Evolutionary conservation across 768 basidiomycete genomes (phyloP).

Genomic region (Baorangia bicolor): DNA sequence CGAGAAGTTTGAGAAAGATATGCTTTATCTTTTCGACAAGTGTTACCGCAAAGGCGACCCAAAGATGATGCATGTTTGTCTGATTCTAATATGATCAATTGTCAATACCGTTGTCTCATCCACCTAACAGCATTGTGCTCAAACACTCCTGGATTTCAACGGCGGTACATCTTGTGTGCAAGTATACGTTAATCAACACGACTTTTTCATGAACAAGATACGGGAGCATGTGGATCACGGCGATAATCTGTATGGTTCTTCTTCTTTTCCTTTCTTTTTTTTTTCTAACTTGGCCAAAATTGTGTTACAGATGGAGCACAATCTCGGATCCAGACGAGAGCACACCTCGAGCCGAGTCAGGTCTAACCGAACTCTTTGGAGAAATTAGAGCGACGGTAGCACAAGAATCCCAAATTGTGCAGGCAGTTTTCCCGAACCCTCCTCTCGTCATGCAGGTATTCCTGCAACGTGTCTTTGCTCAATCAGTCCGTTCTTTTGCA

Average conservation of each 20-base stretch:
- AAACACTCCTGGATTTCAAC: conserved; percentile 96
- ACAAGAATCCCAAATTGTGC: conserved; percentile 96
- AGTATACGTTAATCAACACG: conserved; percentile 99
- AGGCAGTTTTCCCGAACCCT: conserved; percentile 97
- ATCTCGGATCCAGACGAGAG: conserved; percentile 77
- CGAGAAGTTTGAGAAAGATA: conserved; percentile 98
- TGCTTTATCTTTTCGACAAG: conserved; percentile 92
- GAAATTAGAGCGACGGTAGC: conserved; percentile 91
- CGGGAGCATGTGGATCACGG: conserved; percentile 57
- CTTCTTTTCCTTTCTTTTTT: not conserved
- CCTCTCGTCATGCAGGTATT: conserved; percentile 98
- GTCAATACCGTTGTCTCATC: conserved; percentile 8
- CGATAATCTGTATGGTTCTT: conserved; percentile 54
- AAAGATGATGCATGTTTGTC: conserved; percentile 94
- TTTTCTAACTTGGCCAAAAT: not conserved
- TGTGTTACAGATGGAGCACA: conserved; percentile 65
- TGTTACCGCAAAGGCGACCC: conserved; percentile 97
- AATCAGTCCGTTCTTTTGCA: conserved; percentile 64
- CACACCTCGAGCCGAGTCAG: conserved; percentile 77
- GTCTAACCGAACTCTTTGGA: conserved; percentile 72
- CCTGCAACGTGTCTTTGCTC: conserved; percentile 94
- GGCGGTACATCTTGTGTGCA: conserved; percentile 96
- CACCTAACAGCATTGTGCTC: conserved; percentile 84
- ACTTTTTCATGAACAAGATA: conserved; percentile 97
- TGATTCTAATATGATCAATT: conserved; percentile 15